phyloP scores from a whole-genome alignment of 2,329 filamentous ascomycete genomes.

The Ilyonectria robusta region DNA sequence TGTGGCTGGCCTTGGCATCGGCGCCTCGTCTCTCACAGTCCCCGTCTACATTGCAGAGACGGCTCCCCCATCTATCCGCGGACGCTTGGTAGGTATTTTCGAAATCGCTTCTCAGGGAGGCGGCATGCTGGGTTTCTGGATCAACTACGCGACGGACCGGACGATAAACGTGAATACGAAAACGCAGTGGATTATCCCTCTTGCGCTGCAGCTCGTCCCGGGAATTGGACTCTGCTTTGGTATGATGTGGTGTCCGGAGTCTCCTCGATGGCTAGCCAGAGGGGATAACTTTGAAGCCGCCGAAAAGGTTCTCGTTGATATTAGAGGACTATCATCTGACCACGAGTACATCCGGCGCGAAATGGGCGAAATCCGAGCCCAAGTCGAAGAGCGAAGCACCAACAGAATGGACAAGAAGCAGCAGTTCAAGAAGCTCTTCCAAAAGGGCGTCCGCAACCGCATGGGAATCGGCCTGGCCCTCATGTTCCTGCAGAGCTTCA shows the following conservation, averaged over 20 bases:
- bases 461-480: slow-evolving; percentile 66
- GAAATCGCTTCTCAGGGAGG: slow-evolving; percentile 55
- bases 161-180: slow-evolving; percentile 51
- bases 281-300: slow-evolving; percentile 69
- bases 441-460: slow-evolving; percentile 52
- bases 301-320: slow-evolving; percentile 48
- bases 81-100: slow-evolving; percentile 67
- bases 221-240: slow-evolving; percentile 66
- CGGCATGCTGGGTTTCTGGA: slow-evolving; percentile 59
- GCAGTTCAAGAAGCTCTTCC: slow-evolving; percentile 53
- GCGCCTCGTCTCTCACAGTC: slow-evolving; percentile 63
- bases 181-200: slow-evolving; percentile 66
- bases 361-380: slow-evolving; percentile 70
- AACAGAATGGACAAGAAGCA: slow-evolving; percentile 48
- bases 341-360: slow-evolving; percentile 60
- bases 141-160: slow-evolving; percentile 47
- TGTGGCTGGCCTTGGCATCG: slow-evolving; percentile 66
- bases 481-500: slow-evolving; percentile 57
- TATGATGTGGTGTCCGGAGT: slow-evolving; percentile 72
- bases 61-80: slow-evolving; percentile 65
- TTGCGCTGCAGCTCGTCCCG: slow-evolving; percentile 70
- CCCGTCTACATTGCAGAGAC: slow-evolving; percentile 60
- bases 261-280: slow-evolving; percentile 72
- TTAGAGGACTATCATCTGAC: slow-evolving; percentile 53
- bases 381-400: slow-evolving; percentile 64